A percentile compares a stretch with the other conserved stretches of the same genome.
Conservation (phyloP, 768 basidiomycete genomes). For the Tylopilus rubrobrunneus region DNA sequence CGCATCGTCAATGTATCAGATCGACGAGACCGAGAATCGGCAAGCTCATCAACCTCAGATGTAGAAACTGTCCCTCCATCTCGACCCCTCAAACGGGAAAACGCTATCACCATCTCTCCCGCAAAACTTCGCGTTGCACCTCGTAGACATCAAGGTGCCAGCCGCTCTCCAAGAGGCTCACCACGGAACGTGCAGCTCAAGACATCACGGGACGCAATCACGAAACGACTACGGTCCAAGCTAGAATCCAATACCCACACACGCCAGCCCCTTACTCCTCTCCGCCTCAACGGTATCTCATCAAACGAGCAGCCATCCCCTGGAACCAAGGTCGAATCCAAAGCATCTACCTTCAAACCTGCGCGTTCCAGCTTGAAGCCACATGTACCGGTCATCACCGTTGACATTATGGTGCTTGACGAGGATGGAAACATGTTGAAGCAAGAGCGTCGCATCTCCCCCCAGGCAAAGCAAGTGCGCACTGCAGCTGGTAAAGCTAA, state of each 20-base stretch:
- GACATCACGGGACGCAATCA: slow-evolving; percentile 3
- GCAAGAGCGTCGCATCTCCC: slow-evolving; percentile 58
- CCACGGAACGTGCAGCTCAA: slow-evolving; percentile 23
- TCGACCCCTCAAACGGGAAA: slow-evolving; percentile 19
- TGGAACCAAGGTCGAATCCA: slow-evolving; percentile 22
- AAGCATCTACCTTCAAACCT: slow-evolving; percentile 10
- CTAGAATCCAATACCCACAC: slow-evolving; percentile 14
- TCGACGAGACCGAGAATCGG: slow-evolving; percentile 25
- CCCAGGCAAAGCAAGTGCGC: slow-evolving; percentile 33
- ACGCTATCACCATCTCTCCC: slow-evolving; percentile 22
- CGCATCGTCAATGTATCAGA: slow-evolving; percentile 53
- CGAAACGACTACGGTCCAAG: slow-evolving; percentile 14
- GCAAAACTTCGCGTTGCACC: slow-evolving; percentile 10
- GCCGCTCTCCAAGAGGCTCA: slow-evolving; percentile 17
- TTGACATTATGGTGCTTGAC: slow-evolving; percentile 70
- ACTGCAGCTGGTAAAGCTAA: slow-evolving; percentile 7
- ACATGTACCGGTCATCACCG: slow-evolving; percentile 48
- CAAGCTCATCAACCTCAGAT: slow-evolving; percentile 27
- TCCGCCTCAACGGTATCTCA: slow-evolving; percentile 36
- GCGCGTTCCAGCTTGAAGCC: slow-evolving; percentile 33
- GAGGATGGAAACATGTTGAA: slow-evolving; percentile 52
- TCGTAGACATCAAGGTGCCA: slow-evolving; percentile 12
- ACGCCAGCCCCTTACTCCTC: slow-evolving; percentile 41
- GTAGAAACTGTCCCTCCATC: slow-evolving; percentile 26
- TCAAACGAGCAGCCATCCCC: slow-evolving; percentile 32